A percentile compares a stretch with the other conserved stretches of the same genome.
Conservation (phyloP, 805 yeast genomes). For the Spencermartinsiella europaea region DNA sequence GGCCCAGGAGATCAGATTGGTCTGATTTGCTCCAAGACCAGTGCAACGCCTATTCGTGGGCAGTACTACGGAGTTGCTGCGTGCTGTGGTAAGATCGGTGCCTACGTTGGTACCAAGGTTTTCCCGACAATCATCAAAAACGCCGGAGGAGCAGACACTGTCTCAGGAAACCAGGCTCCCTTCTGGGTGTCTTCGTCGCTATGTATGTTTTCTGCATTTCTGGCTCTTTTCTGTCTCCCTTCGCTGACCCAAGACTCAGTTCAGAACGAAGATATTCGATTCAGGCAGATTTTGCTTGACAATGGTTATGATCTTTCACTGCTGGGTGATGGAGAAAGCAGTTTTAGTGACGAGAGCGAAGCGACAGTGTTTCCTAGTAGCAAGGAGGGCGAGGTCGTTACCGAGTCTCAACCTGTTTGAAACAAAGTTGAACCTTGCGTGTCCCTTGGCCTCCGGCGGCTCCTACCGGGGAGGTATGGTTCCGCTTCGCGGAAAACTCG, state of each 20-base stretch:
- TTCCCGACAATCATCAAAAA: conserved; percentile 74
- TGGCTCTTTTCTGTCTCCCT: conserved; percentile 71
- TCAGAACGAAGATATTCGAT: conserved; percentile 67
- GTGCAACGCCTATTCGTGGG: conserved; percentile 85
- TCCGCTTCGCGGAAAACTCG: too few relatives aligned
- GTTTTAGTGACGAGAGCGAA: background rate
- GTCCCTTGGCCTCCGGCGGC: too few relatives aligned
- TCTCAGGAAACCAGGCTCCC: conserved; percentile 64
- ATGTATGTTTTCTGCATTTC: conserved; percentile 63
- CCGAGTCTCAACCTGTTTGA: background rate
- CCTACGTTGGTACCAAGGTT: conserved; percentile 82
- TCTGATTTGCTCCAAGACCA: conserved; percentile 76
- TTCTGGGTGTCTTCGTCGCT: conserved; percentile 77
- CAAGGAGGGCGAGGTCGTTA: too few relatives aligned
- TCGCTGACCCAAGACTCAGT: conserved; percentile 79
- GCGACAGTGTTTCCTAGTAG: background rate
- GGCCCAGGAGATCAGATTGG: conserved; percentile 95
- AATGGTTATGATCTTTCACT: conserved; percentile 66
- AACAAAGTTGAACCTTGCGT: too few relatives aligned
- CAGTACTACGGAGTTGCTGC: conserved; percentile 89
- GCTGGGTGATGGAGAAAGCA: conserved; percentile 40
- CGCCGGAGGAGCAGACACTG: conserved; percentile 45
- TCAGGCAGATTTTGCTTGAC: conserved; percentile 57
- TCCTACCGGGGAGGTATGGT: too few relatives aligned
- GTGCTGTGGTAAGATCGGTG: conserved; percentile 88